A percentile compares a stretch with the other conserved stretches of the same genome.
phyloP scores from a whole-genome alignment of 2,329 filamentous ascomycete species.

The Calonectria pseudoreteaudii region DNA sequence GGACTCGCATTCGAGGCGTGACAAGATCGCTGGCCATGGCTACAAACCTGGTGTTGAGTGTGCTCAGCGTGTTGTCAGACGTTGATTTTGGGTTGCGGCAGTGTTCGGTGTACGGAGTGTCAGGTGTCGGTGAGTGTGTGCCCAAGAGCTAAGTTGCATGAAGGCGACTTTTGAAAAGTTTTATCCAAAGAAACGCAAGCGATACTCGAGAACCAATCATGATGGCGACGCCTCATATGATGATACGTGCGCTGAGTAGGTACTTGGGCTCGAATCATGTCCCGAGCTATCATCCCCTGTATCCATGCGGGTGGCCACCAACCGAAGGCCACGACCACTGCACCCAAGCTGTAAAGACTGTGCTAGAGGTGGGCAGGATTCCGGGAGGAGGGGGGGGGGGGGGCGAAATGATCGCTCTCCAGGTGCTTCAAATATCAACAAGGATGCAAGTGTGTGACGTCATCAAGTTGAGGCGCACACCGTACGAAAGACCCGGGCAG shows the following conservation, averaged over 20 bases:
- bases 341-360: background rate
- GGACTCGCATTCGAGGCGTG: slow-evolving; percentile 20
- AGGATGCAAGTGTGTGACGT: background rate
- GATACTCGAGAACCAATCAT: background rate
- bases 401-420: background rate
- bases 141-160: background rate
- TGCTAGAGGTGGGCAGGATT: background rate
- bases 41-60: background rate
- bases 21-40: background rate
- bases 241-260: background rate
- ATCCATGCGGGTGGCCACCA: background rate
- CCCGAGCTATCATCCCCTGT: background rate
- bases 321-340: background rate
- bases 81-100: background rate
- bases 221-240: background rate
- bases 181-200: background rate
- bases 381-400: background rate
- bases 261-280: background rate
- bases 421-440: background rate
- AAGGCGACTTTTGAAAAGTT: background rate
- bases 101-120: background rate
- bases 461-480: background rate
- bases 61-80: background rate
- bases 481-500: background rate
- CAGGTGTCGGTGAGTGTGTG: background rate